A percentile compares a stretch with the other conserved stretches of the same genome.
These are phyloP conservation scores for Turnera subulata DNA, from an alignment of 345 rosid species.

Conservation along the genomic window DNA sequence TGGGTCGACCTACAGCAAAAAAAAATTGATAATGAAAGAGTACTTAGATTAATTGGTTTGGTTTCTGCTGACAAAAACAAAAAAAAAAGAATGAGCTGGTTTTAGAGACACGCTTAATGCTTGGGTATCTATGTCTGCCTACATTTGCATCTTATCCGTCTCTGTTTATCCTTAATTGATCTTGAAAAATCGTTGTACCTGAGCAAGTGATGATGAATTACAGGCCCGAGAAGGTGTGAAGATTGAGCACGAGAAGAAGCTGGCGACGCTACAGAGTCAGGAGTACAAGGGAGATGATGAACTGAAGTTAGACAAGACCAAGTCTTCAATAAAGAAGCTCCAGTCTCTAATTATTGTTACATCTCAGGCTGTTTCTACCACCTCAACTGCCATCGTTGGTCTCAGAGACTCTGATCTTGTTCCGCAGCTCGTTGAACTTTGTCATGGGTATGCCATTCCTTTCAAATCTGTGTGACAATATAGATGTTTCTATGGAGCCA, in stretches of 20 bases:
- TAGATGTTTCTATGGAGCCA: too few species aligned
- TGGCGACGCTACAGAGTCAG: conserved; percentile 77
- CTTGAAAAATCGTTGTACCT: background rate
- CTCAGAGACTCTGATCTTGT: conserved; percentile 89
- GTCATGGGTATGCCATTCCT: conserved; percentile 64
- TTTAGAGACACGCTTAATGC: too few species aligned
- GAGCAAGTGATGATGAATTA: conserved; percentile 7
- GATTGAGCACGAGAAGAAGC: conserved; percentile 87
- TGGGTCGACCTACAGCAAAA: too few species aligned
- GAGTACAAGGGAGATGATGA: conserved; percentile 91
- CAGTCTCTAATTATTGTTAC: conserved; percentile 77
- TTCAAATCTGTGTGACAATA: too few species aligned
- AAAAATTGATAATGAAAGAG: too few species aligned
- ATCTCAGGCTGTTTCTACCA: conserved; percentile 84
- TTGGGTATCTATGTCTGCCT: too few species aligned
- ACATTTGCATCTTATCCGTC: too few species aligned
- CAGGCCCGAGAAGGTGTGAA: conserved; percentile 88
- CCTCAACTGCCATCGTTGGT: conserved; percentile 70
- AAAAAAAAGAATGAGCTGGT: too few species aligned
- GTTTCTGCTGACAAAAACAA: too few species aligned
- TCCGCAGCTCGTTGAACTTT: conserved; percentile 85
- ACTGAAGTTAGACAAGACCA: conserved; percentile 80
- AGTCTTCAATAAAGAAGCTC: conserved; percentile 61
- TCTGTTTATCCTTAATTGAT: too few species aligned
- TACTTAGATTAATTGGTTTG: too few species aligned